Conservation (phyloP, 805 yeast species). For the Candida sanyiensis region DNA sequence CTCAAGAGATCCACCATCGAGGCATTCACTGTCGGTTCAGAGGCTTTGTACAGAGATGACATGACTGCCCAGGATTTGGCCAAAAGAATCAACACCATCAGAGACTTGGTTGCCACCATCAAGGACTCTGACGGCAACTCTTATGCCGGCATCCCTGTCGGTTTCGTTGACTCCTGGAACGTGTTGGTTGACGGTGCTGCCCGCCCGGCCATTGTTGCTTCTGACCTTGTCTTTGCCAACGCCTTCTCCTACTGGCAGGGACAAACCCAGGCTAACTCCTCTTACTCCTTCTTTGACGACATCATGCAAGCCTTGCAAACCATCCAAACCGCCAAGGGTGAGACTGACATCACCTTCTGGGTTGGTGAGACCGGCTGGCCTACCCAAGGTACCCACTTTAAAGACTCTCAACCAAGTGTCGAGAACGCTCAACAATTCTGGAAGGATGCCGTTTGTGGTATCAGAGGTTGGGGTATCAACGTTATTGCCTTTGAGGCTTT, state of each 20-base stretch:
- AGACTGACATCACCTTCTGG: conserved; percentile 84
- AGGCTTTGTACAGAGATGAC: conserved; percentile 89
- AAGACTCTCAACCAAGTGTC: conserved; percentile 59
- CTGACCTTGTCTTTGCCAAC: conserved; percentile 86
- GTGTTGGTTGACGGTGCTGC: conserved; percentile 75
- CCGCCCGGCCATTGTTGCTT: conserved; percentile 64
- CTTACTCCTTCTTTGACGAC: conserved; percentile 92
- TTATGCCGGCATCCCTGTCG: conserved; percentile 68
- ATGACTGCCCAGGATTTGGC: conserved; percentile 73
- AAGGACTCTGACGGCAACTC: conserved; percentile 78
- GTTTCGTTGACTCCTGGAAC: conserved; percentile 96
- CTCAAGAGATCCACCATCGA: conserved; percentile 64
- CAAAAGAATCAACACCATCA: conserved; percentile 54
- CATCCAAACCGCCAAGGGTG: conserved; percentile 81
- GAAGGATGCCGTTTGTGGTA: conserved; percentile 86
- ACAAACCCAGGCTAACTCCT: conserved; percentile 73
- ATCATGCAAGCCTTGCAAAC: conserved; percentile 95
- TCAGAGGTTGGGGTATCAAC: conserved; percentile 94
- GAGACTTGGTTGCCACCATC: conserved; percentile 51
- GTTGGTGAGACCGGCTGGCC: conserved; percentile 99
- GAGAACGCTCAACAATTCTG: conserved; percentile 75
- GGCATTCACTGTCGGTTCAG: conserved; percentile 88
- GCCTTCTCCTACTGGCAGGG: conserved; percentile 99
- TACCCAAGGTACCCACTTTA: conserved; percentile 72
- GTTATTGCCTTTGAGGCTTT: conserved; percentile 91